Evolutionary conservation across 495 filamentous ascomycete species (phyloP).

Genomic region (Podospora australis): DNA sequence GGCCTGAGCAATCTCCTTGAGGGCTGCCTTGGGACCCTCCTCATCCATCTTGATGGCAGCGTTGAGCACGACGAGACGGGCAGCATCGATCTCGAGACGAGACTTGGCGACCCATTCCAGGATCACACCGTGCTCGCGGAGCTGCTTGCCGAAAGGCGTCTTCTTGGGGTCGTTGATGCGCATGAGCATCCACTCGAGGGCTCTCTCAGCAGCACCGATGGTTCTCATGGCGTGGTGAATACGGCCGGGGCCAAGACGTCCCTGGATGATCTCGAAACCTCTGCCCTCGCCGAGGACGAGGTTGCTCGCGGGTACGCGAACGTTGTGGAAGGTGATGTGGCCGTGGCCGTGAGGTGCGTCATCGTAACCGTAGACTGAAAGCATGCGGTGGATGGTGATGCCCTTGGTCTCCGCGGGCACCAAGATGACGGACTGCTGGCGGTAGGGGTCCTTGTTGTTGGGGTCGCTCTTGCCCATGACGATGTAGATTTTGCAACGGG

Average conservation of each 20-base stretch:
- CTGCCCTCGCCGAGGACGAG: conserved; percentile 84
- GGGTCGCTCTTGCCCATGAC: conserved; percentile 86
- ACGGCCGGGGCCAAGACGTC: conserved; percentile 81
- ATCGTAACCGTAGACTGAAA: conserved; percentile 88
- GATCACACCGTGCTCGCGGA: conserved; percentile 82
- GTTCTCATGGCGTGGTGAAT: conserved; percentile 94
- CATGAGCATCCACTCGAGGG: conserved; percentile 82
- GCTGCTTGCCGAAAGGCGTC: conserved; percentile 73
- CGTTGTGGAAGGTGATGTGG: conserved; percentile 79
- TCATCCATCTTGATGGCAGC: conserved; percentile 86
- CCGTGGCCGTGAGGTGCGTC: conserved; percentile 92
- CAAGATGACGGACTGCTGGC: conserved; percentile 83
- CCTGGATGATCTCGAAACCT: conserved; percentile 96
- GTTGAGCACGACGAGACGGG: conserved; percentile 78
- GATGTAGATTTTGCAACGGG: conserved; percentile 81
- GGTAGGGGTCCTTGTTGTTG: conserved; percentile 64
- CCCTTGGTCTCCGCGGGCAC: conserved; percentile 71
- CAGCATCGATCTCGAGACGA: conserved; percentile 83
- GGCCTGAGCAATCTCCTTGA: conserved; percentile 80
- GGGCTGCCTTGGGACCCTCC: conserved; percentile 67
- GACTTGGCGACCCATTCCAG: conserved; percentile 90
- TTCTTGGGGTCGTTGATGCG: conserved; percentile 84
- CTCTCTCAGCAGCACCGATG: conserved; percentile 78
- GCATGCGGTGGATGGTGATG: conserved; percentile 77
- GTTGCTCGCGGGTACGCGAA: conserved; percentile 69